A percentile compares a stretch with the other conserved stretches of the same genome.
Evolutionary conservation across 2,329 filamentous ascomycete genomes (phyloP).

Genomic region (Beauveria varroae): DNA sequence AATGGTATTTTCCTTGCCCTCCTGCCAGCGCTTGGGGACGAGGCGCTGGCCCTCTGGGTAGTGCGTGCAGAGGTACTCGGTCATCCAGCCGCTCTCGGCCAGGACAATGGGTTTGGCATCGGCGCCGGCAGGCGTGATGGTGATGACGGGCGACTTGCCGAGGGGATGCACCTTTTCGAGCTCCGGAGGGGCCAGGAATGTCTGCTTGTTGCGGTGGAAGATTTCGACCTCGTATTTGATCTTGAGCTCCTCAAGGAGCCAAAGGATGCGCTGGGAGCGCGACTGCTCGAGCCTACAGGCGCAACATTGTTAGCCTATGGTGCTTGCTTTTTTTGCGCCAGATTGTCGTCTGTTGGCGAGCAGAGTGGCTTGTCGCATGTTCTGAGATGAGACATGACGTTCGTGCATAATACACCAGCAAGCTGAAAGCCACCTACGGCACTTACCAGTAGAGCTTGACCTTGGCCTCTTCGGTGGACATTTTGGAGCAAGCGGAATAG

Average conservation of each 20-base stretch:
- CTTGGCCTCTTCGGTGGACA: constrained; percentile 33
- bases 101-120: constrained; percentile 49
- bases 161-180: constrained; percentile 74
- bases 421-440: not conserved
- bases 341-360: not conserved
- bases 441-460: constrained; percentile 58
- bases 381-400: not conserved
- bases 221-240: constrained; percentile 72
- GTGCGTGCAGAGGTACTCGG: constrained; percentile 72
- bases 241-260: constrained; percentile 77
- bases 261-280: constrained; percentile 74
- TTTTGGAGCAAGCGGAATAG: not conserved
- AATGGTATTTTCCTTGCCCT: constrained; percentile 48
- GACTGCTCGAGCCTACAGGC: constrained; percentile 72
- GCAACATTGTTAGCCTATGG: not conserved
- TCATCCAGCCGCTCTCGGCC: constrained; percentile 74
- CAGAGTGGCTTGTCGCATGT: not conserved
- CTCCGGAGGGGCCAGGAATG: constrained; percentile 65
- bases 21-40: constrained; percentile 46
- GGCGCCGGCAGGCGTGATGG: constrained; percentile 41
- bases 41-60: constrained; percentile 38
- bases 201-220: constrained; percentile 59
- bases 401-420: not conserved
- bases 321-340: not conserved
- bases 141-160: constrained; percentile 78